Base-by-base conservation (phyloP, 371 early-diverging fungal species). In the Entomophthora muscae region DNA sequence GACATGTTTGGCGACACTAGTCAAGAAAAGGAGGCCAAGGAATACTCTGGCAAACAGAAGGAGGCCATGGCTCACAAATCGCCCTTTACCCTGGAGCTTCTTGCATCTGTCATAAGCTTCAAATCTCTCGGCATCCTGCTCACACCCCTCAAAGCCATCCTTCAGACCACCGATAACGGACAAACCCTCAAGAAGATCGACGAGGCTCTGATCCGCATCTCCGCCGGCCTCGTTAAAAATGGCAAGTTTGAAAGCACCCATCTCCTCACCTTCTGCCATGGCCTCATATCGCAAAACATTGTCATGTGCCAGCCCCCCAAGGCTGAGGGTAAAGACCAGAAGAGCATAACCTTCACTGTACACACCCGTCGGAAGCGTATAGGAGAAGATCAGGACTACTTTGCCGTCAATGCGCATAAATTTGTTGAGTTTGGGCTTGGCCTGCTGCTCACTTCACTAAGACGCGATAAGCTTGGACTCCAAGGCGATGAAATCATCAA, bases 401-500 rank as follows among this genome's bases (percentile, higher is more conserved):
- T 84, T 69, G 73, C 78, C 28, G 76, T 76, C 27, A 94, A 98
- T 63, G 88, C 89, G 1, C 83, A 92, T 68, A 76, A 85, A 13
- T 93, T 98, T 71, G 88, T 93, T 53, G 85, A 86, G 63, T 95
- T 98, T 79, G 97, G 97, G 2, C 71, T 96, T 21, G 76, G 79
- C 27, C 73, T 95, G 22, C 73, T 88, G 62, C 74, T 84, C 17
- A 75, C 84, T 0, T 79, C 83, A 0, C 68, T 91, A 53, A 80
- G 78, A 63, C 79, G 83, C 63, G 82, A 81, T 66, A 79, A 80
- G 65, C 79, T 91, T 63, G 76, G 82, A 66, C 26, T 70, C 0
- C 42, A 51, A 28, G 67, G 76, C 2, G 71, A 70, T 3, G 70
- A 76, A 3, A 80, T 87, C 53, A 56, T 82, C 32, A 68, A 73